Base-by-base conservation (phyloP, 2,329 filamentous ascomycete species). In the Botrytis tulipae region DNA sequence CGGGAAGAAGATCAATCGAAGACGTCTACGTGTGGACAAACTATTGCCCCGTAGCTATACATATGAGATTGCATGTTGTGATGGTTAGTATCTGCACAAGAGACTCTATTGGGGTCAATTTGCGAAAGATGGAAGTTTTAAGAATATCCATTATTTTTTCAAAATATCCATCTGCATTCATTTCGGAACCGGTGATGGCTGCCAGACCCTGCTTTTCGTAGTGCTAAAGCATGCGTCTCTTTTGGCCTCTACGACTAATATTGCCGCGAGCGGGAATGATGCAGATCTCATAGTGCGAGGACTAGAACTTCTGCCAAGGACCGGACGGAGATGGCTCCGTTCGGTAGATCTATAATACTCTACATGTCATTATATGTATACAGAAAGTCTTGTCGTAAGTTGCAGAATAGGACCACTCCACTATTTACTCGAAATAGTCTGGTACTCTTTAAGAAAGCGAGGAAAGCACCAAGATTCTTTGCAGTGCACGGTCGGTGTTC, bases 221-320 rank as follows among this genome's bases (percentile, higher is more conserved):
- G 67, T 54, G 51, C 54, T 60, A 32, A 37, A 22, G 32, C 29
- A 54, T 46, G 54, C 54, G 22, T 61, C 37, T 61, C 67, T 25
- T 61, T 29, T 60, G n/a, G 20, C 46, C 32, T 68, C 37, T 46
- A 46, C 37, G 20, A 70, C 54, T 40, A 70, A 37, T 20, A 60
- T 44, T 60, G 68, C 40, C 37, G 68, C 68, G 51, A 46, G 68
- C 29, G 68, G 51, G 40, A 60, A 29, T 68, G 25, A 22, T 65
- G 69, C n/a, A 65, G 69, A 71, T 71, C 59, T 66, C 32, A 66
- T 71, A 29, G 46, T 65, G 59, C 59, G 37, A 67, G 37, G 70
- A 66, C 61, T 72, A 46, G 61, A 70, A 46, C 68, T 35, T 62
- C 29, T 32, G 68, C 57, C 68, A 70, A 62, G 54, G 25, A 61